A percentile compares a stretch with the other conserved stretches of the same genome.
Evolutionary conservation across 169 alveolate genomes (phyloP).

Genomic region (Plasmodium ovale): DNA sequence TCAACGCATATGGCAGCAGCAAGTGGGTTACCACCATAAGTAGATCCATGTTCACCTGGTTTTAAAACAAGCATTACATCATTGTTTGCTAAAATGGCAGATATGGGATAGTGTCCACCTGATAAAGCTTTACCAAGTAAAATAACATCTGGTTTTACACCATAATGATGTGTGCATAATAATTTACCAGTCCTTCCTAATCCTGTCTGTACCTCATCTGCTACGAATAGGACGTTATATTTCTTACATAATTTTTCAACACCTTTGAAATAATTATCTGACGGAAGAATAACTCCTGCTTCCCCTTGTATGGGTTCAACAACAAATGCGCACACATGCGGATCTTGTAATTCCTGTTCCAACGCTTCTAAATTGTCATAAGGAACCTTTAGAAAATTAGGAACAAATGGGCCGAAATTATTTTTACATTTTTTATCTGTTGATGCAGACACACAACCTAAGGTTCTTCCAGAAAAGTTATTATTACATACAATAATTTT

Average conservation of each 20-base stretch:
- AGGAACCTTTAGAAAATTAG: constrained; percentile 76
- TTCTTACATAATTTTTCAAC: constrained; percentile 87
- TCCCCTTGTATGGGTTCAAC: constrained; percentile 97
- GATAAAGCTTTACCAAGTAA: constrained; percentile 92
- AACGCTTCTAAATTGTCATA: constrained; percentile 81
- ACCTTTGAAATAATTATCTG: constrained; percentile 86
- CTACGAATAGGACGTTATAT: constrained; percentile 82
- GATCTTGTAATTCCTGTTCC: constrained; percentile 81
- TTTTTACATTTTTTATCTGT: constrained; percentile 91
- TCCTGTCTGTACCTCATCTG: constrained; percentile 95
- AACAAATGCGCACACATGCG: constrained; percentile 89
- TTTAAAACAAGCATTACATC: constrained; percentile 91
- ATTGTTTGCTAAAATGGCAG: constrained; percentile 91
- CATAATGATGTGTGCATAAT: constrained; percentile 85
- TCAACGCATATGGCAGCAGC: constrained; percentile 91
- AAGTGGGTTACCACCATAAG: constrained; percentile 91
- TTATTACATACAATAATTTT: constrained; percentile 88
- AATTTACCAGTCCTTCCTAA: constrained; percentile 94
- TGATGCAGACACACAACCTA: constrained; percentile 92
- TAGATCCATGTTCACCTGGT: constrained; percentile 96
- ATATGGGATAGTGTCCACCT: constrained; percentile 94
- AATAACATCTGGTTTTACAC: constrained; percentile 91
- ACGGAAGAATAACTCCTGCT: constrained; percentile 95
- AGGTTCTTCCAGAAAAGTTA: constrained; percentile 93
- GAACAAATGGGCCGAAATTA: constrained; percentile 90